These are phyloP conservation scores for Tulasnella sp. DNA, from an alignment of 768 basidiomycete genomes.

Conservation along the genomic window DNA sequence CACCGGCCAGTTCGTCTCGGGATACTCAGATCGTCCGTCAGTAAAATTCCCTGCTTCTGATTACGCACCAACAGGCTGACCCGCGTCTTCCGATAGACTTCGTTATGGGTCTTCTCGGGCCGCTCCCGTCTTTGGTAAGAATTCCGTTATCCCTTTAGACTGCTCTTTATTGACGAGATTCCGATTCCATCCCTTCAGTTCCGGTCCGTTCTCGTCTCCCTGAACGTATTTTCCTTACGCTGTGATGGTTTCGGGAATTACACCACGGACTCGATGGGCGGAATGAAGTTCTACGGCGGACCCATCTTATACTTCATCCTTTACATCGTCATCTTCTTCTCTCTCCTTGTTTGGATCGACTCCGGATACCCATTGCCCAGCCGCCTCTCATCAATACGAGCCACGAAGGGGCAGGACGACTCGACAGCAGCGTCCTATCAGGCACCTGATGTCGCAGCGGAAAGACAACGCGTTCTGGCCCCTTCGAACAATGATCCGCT, in stretches of 20 bases:
- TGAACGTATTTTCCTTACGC: conserved; percentile 71
- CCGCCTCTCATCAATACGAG: conserved; percentile 39
- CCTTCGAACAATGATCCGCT: conserved; percentile 52
- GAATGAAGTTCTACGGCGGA: conserved; percentile 62
- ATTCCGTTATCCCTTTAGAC: conserved; percentile 29
- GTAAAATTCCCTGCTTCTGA: conserved; percentile 30
- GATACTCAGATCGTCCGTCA: conserved; percentile 60
- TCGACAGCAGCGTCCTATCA: background rate
- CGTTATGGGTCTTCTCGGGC: conserved; percentile 61
- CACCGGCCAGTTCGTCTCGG: conserved; percentile 50
- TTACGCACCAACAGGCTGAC: background rate
- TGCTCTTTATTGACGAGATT: background rate
- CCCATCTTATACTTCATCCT: conserved; percentile 71
- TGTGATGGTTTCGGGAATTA: conserved; percentile 55
- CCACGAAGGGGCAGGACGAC: background rate
- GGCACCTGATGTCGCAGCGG: background rate
- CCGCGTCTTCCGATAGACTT: conserved; percentile 46
- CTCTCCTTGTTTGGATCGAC: conserved; percentile 65
- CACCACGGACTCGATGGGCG: conserved; percentile 48
- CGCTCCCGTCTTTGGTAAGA: conserved; percentile 66
- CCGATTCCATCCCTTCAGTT: conserved; percentile 42
- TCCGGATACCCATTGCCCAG: conserved; percentile 53
- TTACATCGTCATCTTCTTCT: conserved; percentile 56
- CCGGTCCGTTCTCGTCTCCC: conserved; percentile 67
- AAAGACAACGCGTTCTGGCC: conserved; percentile 27